phyloP scores from a whole-genome alignment of 345 rosid species.

The Hypericum androsaemum region DNA sequence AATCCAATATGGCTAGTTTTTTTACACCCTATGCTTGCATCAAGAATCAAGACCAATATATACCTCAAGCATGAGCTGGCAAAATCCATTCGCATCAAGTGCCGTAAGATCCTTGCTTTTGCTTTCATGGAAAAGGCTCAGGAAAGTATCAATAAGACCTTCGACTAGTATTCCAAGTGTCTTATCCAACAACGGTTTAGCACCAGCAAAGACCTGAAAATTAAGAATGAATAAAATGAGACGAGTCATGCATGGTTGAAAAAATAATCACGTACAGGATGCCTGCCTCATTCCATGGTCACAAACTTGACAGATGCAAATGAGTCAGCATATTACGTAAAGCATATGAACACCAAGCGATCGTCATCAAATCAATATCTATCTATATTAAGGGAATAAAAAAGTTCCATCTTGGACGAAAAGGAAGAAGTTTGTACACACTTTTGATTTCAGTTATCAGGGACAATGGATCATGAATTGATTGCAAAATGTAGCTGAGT shows the following conservation, averaged over 20 bases:
- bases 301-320: too few relatives aligned
- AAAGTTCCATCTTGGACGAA: not conserved
- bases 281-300: too few relatives aligned
- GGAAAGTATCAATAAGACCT: constrained; percentile 87
- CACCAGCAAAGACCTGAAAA: constrained; percentile 81
- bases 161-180: constrained; percentile 87
- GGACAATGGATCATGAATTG: too few relatives aligned
- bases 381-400: not conserved
- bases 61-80: constrained; percentile 99
- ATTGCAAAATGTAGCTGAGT: too few relatives aligned
- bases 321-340: too few relatives aligned
- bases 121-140: constrained; percentile 71
- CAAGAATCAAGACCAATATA: not conserved
- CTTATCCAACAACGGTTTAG: constrained; percentile 88
- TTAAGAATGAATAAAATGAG: not conserved
- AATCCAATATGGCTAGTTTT: too few relatives aligned
- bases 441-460: too few relatives aligned
- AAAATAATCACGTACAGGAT: too few relatives aligned
- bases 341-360: too few relatives aligned
- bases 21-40: too few relatives aligned
- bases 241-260: too few relatives aligned
- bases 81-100: constrained; percentile 88
- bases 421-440: not conserved
- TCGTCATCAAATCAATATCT: too few relatives aligned
- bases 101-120: constrained; percentile 49